These are phyloP conservation scores for Paramarasmius palmivorus DNA, from an alignment of 1,284 basidiomycete genomes.

Conservation along the genomic window DNA sequence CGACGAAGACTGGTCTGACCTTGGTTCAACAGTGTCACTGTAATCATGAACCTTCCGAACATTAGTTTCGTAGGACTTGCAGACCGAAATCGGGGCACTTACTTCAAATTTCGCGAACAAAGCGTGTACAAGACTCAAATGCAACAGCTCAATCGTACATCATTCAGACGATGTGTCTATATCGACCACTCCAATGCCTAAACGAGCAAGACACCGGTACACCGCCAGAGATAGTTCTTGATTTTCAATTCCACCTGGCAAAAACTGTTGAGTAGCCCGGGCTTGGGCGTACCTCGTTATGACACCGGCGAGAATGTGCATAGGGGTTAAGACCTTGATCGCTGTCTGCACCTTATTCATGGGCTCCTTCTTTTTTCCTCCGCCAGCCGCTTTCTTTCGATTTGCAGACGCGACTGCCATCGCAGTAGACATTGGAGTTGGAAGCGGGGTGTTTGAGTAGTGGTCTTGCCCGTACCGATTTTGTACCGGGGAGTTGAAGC, in stretches of 20 bases:
- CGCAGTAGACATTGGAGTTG: constrained; percentile 1
- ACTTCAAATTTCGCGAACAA: too few species aligned
- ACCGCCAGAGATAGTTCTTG: constrained; percentile 4
- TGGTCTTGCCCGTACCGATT: constrained; percentile 9
- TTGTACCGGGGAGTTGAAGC: constrained; percentile 4
- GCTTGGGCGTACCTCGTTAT: constrained; percentile 10
- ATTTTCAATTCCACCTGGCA: not conserved
- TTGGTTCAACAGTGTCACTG: too few species aligned
- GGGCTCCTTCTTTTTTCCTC: constrained; percentile 9
- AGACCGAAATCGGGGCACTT: too few species aligned
- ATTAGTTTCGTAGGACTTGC: too few species aligned
- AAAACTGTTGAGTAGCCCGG: not conserved
- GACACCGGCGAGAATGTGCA: constrained; percentile 14
- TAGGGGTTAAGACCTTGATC: constrained; percentile 13
- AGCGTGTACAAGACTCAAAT: too few species aligned
- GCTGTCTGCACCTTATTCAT: constrained; percentile 7
- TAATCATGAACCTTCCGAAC: too few species aligned
- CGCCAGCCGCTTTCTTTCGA: constrained; percentile 1
- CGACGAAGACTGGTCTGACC: too few species aligned
- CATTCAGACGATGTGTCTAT: not conserved
- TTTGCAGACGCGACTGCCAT: constrained; percentile 1
- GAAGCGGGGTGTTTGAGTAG: not conserved
- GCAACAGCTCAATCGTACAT: not conserved
- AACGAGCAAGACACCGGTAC: constrained; percentile 9
- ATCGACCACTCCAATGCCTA: constrained; percentile 8